Evolutionary conservation across 2,329 filamentous ascomycete genomes (phyloP), one percentile per base, ranked within the genome.

Genomic region (Zymoseptoria tritici): DNA sequence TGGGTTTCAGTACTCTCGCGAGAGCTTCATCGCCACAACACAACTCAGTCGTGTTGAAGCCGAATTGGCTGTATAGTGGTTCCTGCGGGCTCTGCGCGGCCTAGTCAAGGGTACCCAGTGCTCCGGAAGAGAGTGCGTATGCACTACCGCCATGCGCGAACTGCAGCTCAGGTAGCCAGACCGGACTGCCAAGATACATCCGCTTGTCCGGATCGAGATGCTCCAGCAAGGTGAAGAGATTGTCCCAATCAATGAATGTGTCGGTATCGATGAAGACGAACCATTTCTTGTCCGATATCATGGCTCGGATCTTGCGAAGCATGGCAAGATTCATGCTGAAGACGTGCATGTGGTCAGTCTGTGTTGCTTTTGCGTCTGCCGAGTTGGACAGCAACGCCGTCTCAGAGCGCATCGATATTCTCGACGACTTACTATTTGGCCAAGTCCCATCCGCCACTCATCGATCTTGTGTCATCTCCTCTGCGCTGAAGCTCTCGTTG

Each of bases 251-350:
- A n/a, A 75, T 61, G 60, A 74, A 80, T 55, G 79, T 81, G 64
- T 81, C 79, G 1, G 78, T 77, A 62, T 81, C 79, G 54, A 79
- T 74, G 65, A 81, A 81, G 59, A 81, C 75, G 62, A 79, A 81
- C 74, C 80, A 81, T 50, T 76, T 72, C 54, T 73, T 75, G 24
- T 73, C 68, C 2, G 78, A 78, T 50, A 75, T 77, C 58, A 73
- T 70, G 24, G 70, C 66, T 72, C 78, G 79, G 2, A 79, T 77
- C 19, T 73, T 72, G 60, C 80, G 77, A 3, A 81, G 72, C 73
- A 80, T 79, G 36, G 79, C 77, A 24, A 81, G 66, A 36, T 55
- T 55, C 53, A 55, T 55, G 53, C 53, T 55, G 31, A 13, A 19
- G 53, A 13, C 7, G 53, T 5, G 20, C 22, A 16, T 7, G 53